Evolutionary conservation across 163 green algal genomes (phyloP).

Genomic region (Coccomyxa subellipsoidea): DNA sequence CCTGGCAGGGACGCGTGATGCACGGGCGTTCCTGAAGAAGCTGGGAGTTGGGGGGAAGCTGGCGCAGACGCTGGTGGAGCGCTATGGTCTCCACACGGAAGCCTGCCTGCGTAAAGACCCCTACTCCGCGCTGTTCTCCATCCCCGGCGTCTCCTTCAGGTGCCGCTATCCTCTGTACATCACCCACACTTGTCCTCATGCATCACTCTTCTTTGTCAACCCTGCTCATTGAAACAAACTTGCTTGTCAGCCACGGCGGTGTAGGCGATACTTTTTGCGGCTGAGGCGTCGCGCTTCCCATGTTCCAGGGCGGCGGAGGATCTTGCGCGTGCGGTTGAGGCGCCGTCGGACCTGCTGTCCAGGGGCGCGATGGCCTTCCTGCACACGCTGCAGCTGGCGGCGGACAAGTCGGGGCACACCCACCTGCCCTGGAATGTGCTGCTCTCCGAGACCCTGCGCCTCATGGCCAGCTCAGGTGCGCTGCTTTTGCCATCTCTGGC

Average conservation of each 20-base stretch:
- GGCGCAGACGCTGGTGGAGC: conserved; percentile 30
- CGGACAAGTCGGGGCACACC: conserved; percentile 39
- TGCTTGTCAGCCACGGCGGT: no score
- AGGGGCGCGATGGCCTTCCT: conserved; percentile 29
- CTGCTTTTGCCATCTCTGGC: background rate
- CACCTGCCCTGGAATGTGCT: conserved; percentile 46
- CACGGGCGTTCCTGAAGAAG: conserved; percentile 22
- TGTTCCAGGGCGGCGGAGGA: conserved; percentile 31
- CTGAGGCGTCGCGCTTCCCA: no score
- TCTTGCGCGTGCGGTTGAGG: conserved; percentile 28
- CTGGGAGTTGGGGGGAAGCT: conserved; percentile 19
- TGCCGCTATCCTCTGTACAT: background rate
- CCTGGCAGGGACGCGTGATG: conserved; percentile 26
- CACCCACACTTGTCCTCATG: conserved; percentile 3
- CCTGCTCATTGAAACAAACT: no score
- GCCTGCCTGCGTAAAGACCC: conserved; percentile 31
- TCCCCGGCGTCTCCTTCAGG: conserved; percentile 4
- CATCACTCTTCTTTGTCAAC: no score
- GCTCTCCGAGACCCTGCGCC: conserved; percentile 10
- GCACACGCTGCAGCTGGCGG: conserved; percentile 23
- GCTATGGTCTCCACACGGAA: conserved; percentile 20
- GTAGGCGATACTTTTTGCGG: no score
- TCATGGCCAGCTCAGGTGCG: conserved; percentile 17
- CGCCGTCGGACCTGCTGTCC: conserved; percentile 26
- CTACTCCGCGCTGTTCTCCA: conserved; percentile 28